Conservation (phyloP, 78 protist genomes). For the Dictyostelium intermedium region DNA sequence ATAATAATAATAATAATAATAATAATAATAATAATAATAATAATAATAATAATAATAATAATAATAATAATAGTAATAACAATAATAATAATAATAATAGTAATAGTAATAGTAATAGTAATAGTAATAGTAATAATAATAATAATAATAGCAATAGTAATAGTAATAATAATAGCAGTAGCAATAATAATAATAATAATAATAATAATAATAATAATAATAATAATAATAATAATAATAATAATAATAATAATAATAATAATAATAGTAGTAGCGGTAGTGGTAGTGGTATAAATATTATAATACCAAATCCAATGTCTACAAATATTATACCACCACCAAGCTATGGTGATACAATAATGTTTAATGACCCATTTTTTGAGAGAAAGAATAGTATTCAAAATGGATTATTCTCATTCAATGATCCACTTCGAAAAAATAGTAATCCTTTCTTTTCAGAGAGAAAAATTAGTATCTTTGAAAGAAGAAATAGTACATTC, state of each 20-base stretch:
- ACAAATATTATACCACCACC: background rate
- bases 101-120: too few species aligned
- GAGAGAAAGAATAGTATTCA: slow-evolving; percentile 22
- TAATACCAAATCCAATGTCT: background rate
- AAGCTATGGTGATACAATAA: background rate
- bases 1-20: too few species aligned
- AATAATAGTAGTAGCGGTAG: background rate
- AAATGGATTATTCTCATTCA: background rate
- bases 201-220: too few species aligned
- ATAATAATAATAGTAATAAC: too few species aligned
- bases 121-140: too few species aligned
- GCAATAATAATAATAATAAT: too few species aligned
- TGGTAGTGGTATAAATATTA: background rate
- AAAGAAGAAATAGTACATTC: slow-evolving; percentile 12
- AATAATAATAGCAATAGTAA: too few species aligned
- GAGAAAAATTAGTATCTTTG: background rate
- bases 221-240: too few species aligned
- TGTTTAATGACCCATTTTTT: background rate
- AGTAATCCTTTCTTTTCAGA: slow-evolving; percentile 2
- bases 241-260: background rate
- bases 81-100: too few species aligned
- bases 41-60: too few species aligned
- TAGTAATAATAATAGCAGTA: too few species aligned
- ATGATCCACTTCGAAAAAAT: background rate
- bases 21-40: too few species aligned